Conservation (phyloP, 176 grass and related monocot genomes). For the Bothriochloa decipiens region DNA sequence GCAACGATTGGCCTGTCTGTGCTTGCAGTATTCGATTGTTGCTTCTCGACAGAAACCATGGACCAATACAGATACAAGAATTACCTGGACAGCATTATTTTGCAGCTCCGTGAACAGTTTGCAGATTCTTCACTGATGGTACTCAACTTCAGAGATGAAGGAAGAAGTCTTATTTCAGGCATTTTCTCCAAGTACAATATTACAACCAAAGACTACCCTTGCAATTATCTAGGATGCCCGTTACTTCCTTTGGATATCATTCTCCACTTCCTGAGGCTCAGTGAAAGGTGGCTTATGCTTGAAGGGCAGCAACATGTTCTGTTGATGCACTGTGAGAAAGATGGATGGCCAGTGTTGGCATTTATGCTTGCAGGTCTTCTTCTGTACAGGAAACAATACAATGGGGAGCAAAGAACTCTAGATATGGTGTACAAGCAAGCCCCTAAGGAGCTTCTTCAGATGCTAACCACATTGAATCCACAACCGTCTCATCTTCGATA, state of each 20-base stretch:
- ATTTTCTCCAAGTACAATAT: conserved; percentile 73
- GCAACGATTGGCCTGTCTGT: conserved; percentile 29
- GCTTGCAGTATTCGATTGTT: conserved; percentile 88
- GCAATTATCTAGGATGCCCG: conserved; percentile 69
- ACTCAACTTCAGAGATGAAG: conserved; percentile 78
- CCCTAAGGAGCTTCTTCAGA: conserved; percentile 80
- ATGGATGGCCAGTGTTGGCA: conserved; percentile 86
- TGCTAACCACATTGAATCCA: conserved; percentile 74
- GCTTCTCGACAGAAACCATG: conserved; percentile 85
- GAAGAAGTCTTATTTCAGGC: conserved; percentile 55
- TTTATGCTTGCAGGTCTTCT: conserved; percentile 98
- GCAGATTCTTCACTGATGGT: conserved; percentile 77
- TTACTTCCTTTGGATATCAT: conserved; percentile 88
- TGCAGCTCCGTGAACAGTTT: conserved; percentile 73
- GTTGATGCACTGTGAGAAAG: conserved; percentile 91
- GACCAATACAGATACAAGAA: conserved; percentile 70
- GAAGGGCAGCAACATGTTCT: conserved; percentile 82
- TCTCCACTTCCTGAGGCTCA: conserved; percentile 76
- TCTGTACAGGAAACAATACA: conserved; percentile 83
- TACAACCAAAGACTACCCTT: conserved; percentile 71
- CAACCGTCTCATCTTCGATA: conserved; percentile 88
- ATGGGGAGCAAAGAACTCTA: conserved; percentile 85
- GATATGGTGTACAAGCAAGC: conserved; percentile 97
- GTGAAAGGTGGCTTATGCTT: conserved; percentile 76
- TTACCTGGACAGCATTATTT: conserved; percentile 71